These are phyloP conservation scores for Extremus antarcticus DNA, from an alignment of 495 filamentous ascomycete genomes.

Conservation along the genomic window DNA sequence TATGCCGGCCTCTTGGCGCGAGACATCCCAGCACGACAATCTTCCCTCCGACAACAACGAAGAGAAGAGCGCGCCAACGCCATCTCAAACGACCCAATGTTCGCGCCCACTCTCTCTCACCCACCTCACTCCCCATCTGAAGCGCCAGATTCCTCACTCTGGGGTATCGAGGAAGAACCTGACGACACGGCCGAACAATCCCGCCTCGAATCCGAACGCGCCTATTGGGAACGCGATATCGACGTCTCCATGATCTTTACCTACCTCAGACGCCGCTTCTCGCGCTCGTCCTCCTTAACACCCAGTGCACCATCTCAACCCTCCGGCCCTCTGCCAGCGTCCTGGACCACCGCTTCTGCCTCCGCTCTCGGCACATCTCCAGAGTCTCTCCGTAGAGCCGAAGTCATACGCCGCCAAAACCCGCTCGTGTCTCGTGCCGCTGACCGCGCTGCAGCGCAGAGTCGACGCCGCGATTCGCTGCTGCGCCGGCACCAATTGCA, in stretches of 20 bases:
- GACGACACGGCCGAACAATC: conserved; percentile 22
- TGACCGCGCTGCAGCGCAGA: conserved; percentile 37
- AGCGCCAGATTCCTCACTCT: conserved; percentile 26
- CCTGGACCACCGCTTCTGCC: conserved; percentile 21
- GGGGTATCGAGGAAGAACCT: conserved; percentile 44
- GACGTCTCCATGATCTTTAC: conserved; percentile 82
- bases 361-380: conserved; percentile 28
- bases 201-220: conserved; percentile 27
- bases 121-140: conserved; percentile 18
- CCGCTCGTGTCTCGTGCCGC: conserved; percentile 57
- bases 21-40: conserved; percentile 3
- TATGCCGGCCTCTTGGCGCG: conserved; percentile 43
- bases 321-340: conserved; percentile 13
- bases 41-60: conserved; percentile 4
- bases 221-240: conserved; percentile 83
- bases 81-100: conserved; percentile 6
- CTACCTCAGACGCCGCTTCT: conserved; percentile 69
- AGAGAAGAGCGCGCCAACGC: neutral
- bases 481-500: conserved; percentile 32
- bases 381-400: conserved; percentile 51
- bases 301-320: neutral
- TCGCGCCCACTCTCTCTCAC: conserved; percentile 6
- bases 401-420: conserved; percentile 73
- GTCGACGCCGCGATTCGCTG: conserved; percentile 40
- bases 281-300: conserved; percentile 11